These are phyloP conservation scores for Xylaria multiplex DNA, from an alignment of 2,329 filamentous ascomycete genomes.

Conservation along the genomic window DNA sequence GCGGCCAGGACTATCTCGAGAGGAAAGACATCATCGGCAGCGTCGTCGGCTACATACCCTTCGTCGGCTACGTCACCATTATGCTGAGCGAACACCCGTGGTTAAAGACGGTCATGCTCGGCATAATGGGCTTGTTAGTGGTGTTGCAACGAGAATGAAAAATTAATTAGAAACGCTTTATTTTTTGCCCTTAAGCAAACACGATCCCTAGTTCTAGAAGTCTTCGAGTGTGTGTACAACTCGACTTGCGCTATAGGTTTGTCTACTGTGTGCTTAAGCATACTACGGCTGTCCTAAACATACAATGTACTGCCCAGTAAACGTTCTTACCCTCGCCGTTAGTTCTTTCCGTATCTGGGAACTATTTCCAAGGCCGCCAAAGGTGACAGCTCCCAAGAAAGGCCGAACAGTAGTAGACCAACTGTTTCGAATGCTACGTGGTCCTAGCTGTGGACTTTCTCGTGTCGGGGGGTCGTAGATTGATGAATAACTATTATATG, in stretches of 20 bases:
- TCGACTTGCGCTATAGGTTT: background rate
- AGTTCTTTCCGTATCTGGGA: too few relatives aligned
- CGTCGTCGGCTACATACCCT: conserved; percentile 90
- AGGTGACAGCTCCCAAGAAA: too few relatives aligned
- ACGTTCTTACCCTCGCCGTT: too few relatives aligned
- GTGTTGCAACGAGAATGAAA: conserved; percentile 87
- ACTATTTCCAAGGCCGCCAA: too few relatives aligned
- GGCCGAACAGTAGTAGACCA: too few relatives aligned
- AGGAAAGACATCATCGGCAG: conserved; percentile 92
- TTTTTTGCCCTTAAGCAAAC: background rate
- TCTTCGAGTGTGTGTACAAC: background rate
- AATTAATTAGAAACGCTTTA: conserved; percentile 5
- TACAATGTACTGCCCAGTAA: too few relatives aligned
- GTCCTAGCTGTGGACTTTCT: too few relatives aligned
- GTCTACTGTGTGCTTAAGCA: too few relatives aligned
- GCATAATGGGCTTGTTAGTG: conserved; percentile 93
- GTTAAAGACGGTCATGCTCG: conserved; percentile 95
- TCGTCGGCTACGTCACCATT: conserved; percentile 97
- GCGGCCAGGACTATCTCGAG: conserved; percentile 85
- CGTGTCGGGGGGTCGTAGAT: too few relatives aligned
- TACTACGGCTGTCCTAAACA: too few relatives aligned
- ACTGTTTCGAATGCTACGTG: too few relatives aligned
- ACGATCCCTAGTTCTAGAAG: conserved; percentile 1
- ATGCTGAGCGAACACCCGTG: conserved; percentile 94
- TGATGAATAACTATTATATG: too few relatives aligned